These are phyloP conservation scores for Boletus bicolor DNA, from an alignment of 768 basidiomycete genomes.

Conservation along the genomic window DNA sequence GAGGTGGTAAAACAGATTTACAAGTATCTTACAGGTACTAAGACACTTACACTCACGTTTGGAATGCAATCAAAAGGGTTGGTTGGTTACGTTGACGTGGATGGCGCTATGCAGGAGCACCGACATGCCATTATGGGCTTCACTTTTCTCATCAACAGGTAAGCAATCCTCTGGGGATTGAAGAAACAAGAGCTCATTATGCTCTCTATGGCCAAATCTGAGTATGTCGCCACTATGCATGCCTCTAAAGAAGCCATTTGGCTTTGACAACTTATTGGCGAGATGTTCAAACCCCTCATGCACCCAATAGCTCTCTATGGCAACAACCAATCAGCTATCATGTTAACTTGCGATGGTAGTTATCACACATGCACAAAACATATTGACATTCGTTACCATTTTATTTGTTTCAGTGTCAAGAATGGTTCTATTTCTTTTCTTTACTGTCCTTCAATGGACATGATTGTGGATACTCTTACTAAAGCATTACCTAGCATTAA, in stretches of 20 bases:
- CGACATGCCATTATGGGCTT: background rate
- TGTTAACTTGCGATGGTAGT: background rate
- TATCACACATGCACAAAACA: no score
- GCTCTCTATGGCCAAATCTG: background rate
- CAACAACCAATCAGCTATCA: background rate
- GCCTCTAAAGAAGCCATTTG: background rate
- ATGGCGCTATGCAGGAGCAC: slow-evolving; percentile 6
- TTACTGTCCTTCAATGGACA: no score
- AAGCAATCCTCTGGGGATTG: background rate
- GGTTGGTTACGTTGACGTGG: background rate
- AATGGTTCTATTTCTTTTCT: no score
- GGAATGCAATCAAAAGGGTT: no score
- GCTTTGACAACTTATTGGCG: background rate
- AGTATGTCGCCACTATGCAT: slow-evolving; percentile 1
- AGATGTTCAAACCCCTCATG: background rate
- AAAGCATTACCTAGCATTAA: no score
- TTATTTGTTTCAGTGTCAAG: no score
- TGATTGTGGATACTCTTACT: no score
- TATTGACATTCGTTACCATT: no score
- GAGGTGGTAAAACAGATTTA: no score
- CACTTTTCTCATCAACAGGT: slow-evolving; percentile 1
- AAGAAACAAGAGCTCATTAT: slow-evolving; percentile 9
- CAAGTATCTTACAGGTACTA: no score
- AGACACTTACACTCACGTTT: no score
- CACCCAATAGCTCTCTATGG: background rate